Conservation (phyloP, 2,329 filamentous ascomycete species). For the Scopulariopsis brevicaulis region DNA sequence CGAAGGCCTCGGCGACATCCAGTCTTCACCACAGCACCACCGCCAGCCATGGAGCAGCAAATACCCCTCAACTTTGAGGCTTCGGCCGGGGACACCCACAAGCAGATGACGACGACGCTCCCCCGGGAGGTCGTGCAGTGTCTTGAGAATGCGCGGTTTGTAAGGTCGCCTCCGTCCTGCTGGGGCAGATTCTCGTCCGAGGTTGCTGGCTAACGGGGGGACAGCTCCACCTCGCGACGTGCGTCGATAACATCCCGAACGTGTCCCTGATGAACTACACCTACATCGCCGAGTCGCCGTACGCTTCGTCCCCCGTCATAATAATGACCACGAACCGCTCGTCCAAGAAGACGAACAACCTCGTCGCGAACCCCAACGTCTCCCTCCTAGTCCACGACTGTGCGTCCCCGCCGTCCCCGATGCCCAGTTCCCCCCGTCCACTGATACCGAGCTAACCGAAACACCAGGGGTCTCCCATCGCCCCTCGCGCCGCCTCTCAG, state of each 20-base stretch:
- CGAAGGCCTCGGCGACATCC: not conserved
- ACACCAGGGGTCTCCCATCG: conserved; percentile 71
- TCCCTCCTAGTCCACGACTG: conserved; percentile 94
- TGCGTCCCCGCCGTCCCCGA: conserved; percentile 14
- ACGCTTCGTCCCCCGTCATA: conserved; percentile 64
- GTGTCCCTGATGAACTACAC: conserved; percentile 99
- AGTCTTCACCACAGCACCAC: not conserved
- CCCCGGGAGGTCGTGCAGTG: conserved; percentile 82
- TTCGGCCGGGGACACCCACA: conserved; percentile 62
- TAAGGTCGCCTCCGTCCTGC: conserved; percentile 24
- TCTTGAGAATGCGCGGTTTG: conserved; percentile 89
- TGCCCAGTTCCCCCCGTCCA: not conserved
- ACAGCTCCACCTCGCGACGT: conserved; percentile 92
- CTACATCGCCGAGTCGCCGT: conserved; percentile 72
- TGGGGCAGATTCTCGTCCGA: not conserved
- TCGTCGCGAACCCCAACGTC: conserved; percentile 74
- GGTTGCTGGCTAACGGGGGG: not conserved
- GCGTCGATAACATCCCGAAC: conserved; percentile 70
- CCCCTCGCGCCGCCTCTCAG: conserved; percentile 51
- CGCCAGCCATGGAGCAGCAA: conserved; percentile 38
- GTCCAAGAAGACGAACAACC: conserved; percentile 71
- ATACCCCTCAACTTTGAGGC: conserved; percentile 66
- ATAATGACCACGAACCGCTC: conserved; percentile 84
- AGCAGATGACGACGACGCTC: conserved; percentile 55
- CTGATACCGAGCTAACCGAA: not conserved